Conservation (phyloP, 2,329 filamentous ascomycete species). For the Colletotrichum sp. region DNA sequence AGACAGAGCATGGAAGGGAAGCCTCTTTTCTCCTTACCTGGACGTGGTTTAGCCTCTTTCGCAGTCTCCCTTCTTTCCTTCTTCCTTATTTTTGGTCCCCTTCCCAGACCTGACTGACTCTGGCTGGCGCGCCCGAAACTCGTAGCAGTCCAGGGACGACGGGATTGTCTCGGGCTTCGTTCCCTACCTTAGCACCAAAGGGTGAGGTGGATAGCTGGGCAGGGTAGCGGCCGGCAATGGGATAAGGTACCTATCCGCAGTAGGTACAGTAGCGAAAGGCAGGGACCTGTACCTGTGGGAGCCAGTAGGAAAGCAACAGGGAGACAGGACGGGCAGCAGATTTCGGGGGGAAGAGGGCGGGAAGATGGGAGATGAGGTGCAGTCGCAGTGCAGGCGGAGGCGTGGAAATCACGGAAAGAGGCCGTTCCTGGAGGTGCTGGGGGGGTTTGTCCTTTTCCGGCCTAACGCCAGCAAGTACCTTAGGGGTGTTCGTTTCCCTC, state of each 20-base stretch:
- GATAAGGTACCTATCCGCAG: not conserved
- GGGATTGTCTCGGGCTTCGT: slow-evolving; percentile 16
- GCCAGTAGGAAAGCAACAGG: not conserved
- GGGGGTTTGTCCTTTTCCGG: not conserved
- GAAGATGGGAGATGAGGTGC: not conserved
- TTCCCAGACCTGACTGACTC: slow-evolving; percentile 14
- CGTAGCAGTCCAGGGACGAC: not conserved
- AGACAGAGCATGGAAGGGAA: not conserved
- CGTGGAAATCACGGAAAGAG: slow-evolving; percentile 2
- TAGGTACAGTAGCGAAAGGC: not conserved
- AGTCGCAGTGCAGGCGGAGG: slow-evolving; percentile 4
- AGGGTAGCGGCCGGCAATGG: not conserved
- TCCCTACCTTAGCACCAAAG: slow-evolving; percentile 1
- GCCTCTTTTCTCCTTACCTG: slow-evolving; percentile 12
- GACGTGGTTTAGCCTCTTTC: not conserved
- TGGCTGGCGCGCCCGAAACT: slow-evolving; percentile 15
- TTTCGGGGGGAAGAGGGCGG: not conserved
- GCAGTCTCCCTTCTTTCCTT: slow-evolving; percentile 3
- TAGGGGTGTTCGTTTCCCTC: slow-evolving; percentile 8
- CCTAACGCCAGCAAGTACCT: not conserved
- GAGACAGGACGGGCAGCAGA: not conserved
- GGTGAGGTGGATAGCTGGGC: not conserved
- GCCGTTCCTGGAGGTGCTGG: not conserved
- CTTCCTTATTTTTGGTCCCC: not conserved
- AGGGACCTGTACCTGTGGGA: not conserved